Base-by-base conservation (phyloP, 495 filamentous ascomycete genomes). In the Aspergillus sclerotiicarbonarius region DNA sequence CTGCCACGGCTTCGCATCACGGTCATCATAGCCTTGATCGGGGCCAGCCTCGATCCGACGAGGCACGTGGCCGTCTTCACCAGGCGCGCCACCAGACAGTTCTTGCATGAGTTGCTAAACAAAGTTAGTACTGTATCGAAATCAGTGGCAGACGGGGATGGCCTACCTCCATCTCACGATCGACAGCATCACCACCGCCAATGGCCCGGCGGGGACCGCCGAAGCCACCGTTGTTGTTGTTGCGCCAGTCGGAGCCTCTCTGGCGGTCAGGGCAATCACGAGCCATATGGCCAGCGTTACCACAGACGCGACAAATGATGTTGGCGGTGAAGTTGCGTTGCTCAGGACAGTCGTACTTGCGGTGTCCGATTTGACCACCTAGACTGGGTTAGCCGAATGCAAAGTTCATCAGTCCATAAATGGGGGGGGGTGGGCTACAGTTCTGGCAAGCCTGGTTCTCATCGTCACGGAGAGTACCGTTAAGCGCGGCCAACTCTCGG, bases 381-480 rank as follows among this genome's bases (percentile, higher is more conserved):
- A 37, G 51, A 20, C 66, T 52, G 56, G 58, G 61, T 47, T 50
- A 47, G 13, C 35, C 20, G n/a, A n/a, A n/a, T n/a, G n/a, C n/a
- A n/a, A n/a, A n/a, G n/a, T n/a, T n/a, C n/a, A n/a, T n/a, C n/a
- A n/a, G n/a, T n/a, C n/a, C n/a, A n/a, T n/a, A n/a, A n/a, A n/a
- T n/a, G n/a, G n/a, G n/a, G n/a, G n/a, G n/a, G n/a, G n/a, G n/a
- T n/a, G n/a, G n/a, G n/a, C n/a, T n/a, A 85, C 95, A 99, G 80
- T 99, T 99, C 77, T 98, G 95, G 79, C 95, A 99, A 58, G 94
- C 93, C 72, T 98, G 94, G 76, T 98, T 98, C 73, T 98, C 94
- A 65, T 98, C 94, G 66, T 98, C 94, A 73, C 94, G 92, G 21
- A 98, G 85, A 35, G 94, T 98, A 80, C 94, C 94, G 82, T 98